phyloP scores from a whole-genome alignment of 1,139 yeast species.

The Yamadazyma sp. region DNA sequence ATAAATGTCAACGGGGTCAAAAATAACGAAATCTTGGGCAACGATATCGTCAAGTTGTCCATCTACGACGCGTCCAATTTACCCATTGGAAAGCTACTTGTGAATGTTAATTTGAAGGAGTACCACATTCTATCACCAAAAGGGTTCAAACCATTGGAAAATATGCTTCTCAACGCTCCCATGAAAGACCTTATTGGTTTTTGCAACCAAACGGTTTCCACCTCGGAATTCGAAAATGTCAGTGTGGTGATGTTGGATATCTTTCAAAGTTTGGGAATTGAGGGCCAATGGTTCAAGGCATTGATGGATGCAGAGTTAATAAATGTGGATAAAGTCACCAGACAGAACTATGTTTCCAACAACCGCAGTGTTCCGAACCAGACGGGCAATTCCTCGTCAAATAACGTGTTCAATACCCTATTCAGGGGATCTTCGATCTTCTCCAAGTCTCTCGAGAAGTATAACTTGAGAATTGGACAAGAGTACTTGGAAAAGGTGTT shows the following conservation, averaged over 20 bases:
- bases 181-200: slow-evolving; percentile 50
- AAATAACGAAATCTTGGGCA: slow-evolving; percentile 14
- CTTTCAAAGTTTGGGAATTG: slow-evolving; percentile 62
- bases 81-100: slow-evolving; percentile 58
- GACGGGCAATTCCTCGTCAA: slow-evolving; percentile 20
- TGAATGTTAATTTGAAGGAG: slow-evolving; percentile 55
- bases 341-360: slow-evolving; percentile 35
- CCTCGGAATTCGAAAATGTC: slow-evolving; percentile 53
- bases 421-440: slow-evolving; percentile 85
- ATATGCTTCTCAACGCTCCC: slow-evolving; percentile 52
- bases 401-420: slow-evolving; percentile 64
- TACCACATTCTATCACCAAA: slow-evolving; percentile 59
- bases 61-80: slow-evolving; percentile 43
- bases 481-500: slow-evolving; percentile 74
- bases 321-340: slow-evolving; percentile 45
- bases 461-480: slow-evolving; percentile 73
- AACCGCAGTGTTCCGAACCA: slow-evolving; percentile 6
- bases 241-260: slow-evolving; percentile 60
- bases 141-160: slow-evolving; percentile 61
- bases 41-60: slow-evolving; percentile 43
- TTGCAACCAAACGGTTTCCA: slow-evolving; percentile 41
- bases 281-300: slow-evolving; percentile 67
- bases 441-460: slow-evolving; percentile 77
- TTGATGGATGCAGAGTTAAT: slow-evolving; percentile 66
- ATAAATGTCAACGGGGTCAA: slow-evolving; percentile 24